These are phyloP conservation scores for Sabuloglossum arenarium DNA, from an alignment of 495 filamentous ascomycete genomes.

Conservation along the genomic window DNA sequence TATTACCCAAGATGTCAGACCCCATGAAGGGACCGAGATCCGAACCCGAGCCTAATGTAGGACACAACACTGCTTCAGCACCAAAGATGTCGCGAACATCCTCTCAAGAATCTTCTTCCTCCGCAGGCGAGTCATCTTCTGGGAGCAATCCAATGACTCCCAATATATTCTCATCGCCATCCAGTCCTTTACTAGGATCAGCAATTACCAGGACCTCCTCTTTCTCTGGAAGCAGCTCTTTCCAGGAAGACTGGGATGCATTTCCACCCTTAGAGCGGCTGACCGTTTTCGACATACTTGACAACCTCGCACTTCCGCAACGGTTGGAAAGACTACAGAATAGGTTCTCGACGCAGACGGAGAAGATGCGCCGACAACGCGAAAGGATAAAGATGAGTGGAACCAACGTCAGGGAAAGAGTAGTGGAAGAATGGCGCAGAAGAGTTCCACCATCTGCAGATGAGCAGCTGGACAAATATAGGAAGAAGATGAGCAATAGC, in stretches of 20 bases:
- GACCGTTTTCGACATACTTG: slow-evolving; percentile 79
- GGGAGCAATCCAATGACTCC: slow-evolving; percentile 8
- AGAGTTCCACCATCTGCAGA: slow-evolving; percentile 58
- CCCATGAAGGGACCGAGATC: slow-evolving; percentile 17
- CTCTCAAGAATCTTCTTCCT: slow-evolving; percentile 12
- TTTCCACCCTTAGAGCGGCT: slow-evolving; percentile 80
- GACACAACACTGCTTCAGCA: slow-evolving; percentile 7
- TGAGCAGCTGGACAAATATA: slow-evolving; percentile 81
- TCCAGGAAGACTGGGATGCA: slow-evolving; percentile 75
- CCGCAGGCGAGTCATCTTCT: slow-evolving; percentile 8
- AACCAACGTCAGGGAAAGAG: slow-evolving; percentile 40
- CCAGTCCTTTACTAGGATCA: slow-evolving; percentile 20
- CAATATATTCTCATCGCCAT: slow-evolving; percentile 11
- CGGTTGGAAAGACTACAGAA: slow-evolving; percentile 75
- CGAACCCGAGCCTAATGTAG: slow-evolving; percentile 13
- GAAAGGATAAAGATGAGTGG: slow-evolving; percentile 45
- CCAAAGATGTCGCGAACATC: slow-evolving; percentile 9
- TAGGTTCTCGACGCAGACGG: slow-evolving; percentile 56
- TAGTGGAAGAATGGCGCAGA: slow-evolving; percentile 73
- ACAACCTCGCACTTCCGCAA: slow-evolving; percentile 78
- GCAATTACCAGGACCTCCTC: slow-evolving; percentile 50
- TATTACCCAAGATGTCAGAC: slow-evolving; percentile 20
- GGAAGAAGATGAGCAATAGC: slow-evolving; percentile 60
- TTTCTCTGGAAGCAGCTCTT: slow-evolving; percentile 49
- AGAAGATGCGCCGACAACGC: slow-evolving; percentile 64